Evolutionary conservation across 768 basidiomycete genomes (phyloP).

Genomic region (Psilocybe sp.): DNA sequence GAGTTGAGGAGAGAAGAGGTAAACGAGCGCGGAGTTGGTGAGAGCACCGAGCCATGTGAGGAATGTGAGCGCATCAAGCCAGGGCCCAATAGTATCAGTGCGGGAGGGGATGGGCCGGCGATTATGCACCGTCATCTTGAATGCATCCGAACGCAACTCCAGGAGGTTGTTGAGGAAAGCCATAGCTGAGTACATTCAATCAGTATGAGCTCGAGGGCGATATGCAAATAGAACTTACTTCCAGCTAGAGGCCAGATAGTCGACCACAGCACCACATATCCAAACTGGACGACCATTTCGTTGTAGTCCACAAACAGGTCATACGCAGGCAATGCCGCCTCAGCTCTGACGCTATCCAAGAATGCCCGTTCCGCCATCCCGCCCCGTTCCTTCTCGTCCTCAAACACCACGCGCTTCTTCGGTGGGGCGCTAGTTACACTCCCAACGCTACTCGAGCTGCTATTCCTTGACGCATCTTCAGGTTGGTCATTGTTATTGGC

Average conservation of each 20-base stretch:
- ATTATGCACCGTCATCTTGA: conserved; percentile 87
- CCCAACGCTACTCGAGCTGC: conserved; percentile 17
- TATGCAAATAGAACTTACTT: conserved; percentile 34
- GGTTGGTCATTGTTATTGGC: not conserved
- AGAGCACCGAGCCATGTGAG: conserved; percentile 88
- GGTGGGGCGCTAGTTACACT: conserved; percentile 6
- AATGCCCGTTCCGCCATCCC: conserved; percentile 73
- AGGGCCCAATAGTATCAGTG: conserved; percentile 90
- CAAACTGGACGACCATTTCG: conserved; percentile 97
- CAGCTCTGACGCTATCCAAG: conserved; percentile 71
- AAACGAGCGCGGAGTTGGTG: conserved; percentile 83
- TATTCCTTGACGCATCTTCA: conserved; percentile 6
- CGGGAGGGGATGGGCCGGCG: conserved; percentile 84
- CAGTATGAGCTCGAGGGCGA: not conserved
- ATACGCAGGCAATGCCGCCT: conserved; percentile 80
- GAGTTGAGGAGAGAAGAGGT: conserved; percentile 17
- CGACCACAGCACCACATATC: conserved; percentile 89
- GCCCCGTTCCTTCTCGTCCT: conserved; percentile 57
- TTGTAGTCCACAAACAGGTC: conserved; percentile 84
- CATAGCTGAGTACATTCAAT: conserved; percentile 45
- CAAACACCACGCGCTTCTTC: conserved; percentile 73
- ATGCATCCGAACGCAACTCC: conserved; percentile 90
- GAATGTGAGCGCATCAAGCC: conserved; percentile 86
- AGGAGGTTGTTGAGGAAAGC: conserved; percentile 90
- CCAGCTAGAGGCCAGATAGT: conserved; percentile 93